phyloP scores from a whole-genome alignment of 345 rosid genomes.

The Dovyalis caffra region DNA sequence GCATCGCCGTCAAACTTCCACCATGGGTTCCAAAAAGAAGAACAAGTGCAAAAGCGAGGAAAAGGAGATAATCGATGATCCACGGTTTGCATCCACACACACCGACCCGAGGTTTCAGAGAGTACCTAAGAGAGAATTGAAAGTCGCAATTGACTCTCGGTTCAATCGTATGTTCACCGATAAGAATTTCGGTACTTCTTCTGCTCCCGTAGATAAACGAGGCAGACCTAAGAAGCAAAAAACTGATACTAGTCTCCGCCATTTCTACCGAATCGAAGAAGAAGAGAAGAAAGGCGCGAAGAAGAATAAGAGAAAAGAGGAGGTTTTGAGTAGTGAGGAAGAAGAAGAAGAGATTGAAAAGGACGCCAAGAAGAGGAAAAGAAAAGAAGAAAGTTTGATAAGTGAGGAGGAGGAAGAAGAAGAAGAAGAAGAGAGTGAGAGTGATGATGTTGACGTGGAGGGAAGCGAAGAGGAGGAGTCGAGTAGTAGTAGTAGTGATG shows the following conservation, averaged over 20 bases:
- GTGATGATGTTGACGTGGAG: no score
- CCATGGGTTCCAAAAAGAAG: no score
- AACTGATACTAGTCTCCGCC: slow-evolving; percentile 44
- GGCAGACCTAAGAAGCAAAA: slow-evolving; percentile 57
- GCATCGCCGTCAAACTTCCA: no score
- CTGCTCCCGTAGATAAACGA: slow-evolving; percentile 71
- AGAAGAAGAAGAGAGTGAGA: background rate
- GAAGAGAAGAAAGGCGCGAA: slow-evolving; percentile 18
- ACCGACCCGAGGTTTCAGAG: slow-evolving; percentile 86
- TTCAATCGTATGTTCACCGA: slow-evolving; percentile 58
- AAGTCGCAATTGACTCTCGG: slow-evolving; percentile 74
- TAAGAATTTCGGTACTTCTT: slow-evolving; percentile 50
- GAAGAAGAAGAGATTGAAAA: slow-evolving; percentile 28
- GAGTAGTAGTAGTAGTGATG: background rate
- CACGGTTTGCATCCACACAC: slow-evolving; percentile 66
- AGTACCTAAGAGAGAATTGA: slow-evolving; percentile 56
- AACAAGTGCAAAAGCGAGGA: background rate
- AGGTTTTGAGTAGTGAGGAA: slow-evolving; percentile 1
- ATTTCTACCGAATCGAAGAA: slow-evolving; percentile 57
- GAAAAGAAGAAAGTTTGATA: slow-evolving; percentile 15
- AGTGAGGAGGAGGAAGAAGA: slow-evolving; percentile 12
- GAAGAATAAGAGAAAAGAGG: background rate
- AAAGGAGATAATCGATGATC: slow-evolving; percentile 54
- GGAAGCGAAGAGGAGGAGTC: no score
- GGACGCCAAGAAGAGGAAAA: slow-evolving; percentile 25